A percentile compares a stretch with the other conserved stretches of the same genome.
phyloP scores from a whole-genome alignment of 495 filamentous ascomycete species.

The Talaromyces thailandensis region DNA sequence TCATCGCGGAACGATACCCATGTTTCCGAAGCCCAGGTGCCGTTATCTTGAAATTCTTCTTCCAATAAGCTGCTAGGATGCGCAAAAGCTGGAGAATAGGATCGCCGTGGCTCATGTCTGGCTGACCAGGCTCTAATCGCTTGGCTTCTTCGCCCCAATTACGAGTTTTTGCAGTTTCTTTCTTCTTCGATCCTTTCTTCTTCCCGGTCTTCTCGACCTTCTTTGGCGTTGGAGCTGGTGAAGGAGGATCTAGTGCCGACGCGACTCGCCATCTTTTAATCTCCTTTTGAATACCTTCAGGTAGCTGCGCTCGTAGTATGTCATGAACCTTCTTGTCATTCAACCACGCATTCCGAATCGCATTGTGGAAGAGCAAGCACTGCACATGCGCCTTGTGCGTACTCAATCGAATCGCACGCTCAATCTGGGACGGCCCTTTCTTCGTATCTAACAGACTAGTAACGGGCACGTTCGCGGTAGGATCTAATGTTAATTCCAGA shows the following conservation, averaged over 20 bases:
- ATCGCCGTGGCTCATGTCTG: slow-evolving; percentile 71
- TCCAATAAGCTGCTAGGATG: slow-evolving; percentile 75
- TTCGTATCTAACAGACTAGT: slow-evolving; percentile 58
- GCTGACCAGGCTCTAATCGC: slow-evolving; percentile 56
- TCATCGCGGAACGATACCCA: slow-evolving; percentile 68
- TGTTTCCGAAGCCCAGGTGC: slow-evolving; percentile 78
- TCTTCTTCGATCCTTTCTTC: slow-evolving; percentile 30
- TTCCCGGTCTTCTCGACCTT: slow-evolving; percentile 29
- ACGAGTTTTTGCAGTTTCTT: slow-evolving; percentile 37
- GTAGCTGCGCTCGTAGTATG: slow-evolving; percentile 63
- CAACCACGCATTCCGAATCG: slow-evolving; percentile 76
- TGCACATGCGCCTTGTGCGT: slow-evolving; percentile 90
- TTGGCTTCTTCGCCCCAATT: slow-evolving; percentile 70
- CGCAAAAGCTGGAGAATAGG: slow-evolving; percentile 75
- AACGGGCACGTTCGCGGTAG: slow-evolving; percentile 42
- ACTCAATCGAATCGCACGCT: slow-evolving; percentile 63
- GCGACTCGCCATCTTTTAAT: slow-evolving; percentile 64
- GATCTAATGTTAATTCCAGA: slow-evolving; percentile 67
- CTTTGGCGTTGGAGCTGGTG: slow-evolving; percentile 21
- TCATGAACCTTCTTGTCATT: slow-evolving; percentile 73
- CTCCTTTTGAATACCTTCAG: slow-evolving; percentile 56
- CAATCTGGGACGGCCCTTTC: slow-evolving; percentile 77
- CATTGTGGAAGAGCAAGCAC: slow-evolving; percentile 79
- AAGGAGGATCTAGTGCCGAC: slow-evolving; percentile 49
- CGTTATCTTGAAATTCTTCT: slow-evolving; percentile 67